Conservation (phyloP, 441 rosid species). For the Hura crepitans region DNA sequence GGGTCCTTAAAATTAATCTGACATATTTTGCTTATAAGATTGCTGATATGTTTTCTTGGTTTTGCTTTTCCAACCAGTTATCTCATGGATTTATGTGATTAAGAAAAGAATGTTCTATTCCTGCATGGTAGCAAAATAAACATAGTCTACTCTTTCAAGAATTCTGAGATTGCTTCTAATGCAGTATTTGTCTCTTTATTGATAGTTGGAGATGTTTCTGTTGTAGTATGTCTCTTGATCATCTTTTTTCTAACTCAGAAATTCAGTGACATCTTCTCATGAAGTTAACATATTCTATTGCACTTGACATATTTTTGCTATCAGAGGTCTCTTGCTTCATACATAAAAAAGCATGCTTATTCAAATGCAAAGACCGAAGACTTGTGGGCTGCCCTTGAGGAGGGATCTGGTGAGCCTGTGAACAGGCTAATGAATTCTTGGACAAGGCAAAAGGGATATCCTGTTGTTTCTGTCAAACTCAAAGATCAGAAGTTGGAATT, state of each 20-base stretch:
- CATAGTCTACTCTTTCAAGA: background rate
- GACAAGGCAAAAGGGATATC: conserved; percentile 90
- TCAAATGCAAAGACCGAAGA: conserved; percentile 93
- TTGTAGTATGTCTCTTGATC: background rate
- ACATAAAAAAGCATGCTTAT: conserved; percentile 69
- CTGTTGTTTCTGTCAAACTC: conserved; percentile 69
- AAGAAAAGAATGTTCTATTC: background rate
- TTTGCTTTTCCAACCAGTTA: background rate
- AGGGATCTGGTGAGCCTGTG: conserved; percentile 83
- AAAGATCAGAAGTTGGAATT: conserved; percentile 72
- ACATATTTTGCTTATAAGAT: background rate
- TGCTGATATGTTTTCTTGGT: background rate
- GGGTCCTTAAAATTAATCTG: background rate
- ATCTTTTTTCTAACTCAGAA: conserved; percentile 12
- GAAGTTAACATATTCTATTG: conserved; percentile 14
- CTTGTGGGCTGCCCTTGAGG: conserved; percentile 86
- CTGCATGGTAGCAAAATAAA: background rate
- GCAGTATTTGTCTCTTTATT: conserved; percentile 1
- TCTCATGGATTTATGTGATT: background rate
- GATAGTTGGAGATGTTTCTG: conserved; percentile 7
- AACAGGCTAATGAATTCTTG: conserved; percentile 86
- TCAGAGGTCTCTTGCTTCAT: conserved; percentile 88
- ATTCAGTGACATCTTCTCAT: background rate
- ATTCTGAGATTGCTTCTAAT: background rate
- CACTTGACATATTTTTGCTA: conserved; percentile 16